Base-by-base conservation (phyloP, 805 yeast genomes). In the Saccharomycopsis fibuligera region DNA sequence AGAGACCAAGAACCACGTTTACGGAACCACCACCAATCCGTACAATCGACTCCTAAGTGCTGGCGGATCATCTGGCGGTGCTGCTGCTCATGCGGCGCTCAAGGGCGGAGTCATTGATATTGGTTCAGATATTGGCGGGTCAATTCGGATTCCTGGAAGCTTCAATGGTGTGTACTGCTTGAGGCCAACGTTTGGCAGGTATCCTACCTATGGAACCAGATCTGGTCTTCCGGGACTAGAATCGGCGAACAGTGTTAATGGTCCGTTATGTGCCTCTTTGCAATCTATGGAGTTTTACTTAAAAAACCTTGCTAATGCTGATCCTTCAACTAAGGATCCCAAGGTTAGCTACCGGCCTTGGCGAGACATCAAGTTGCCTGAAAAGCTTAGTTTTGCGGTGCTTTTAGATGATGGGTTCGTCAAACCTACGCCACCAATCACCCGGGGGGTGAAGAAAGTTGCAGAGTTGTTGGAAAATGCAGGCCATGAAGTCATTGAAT, bases 21-120 rank as follows among this genome's bases (percentile, higher is more conserved):
- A 68, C 38, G 86, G 86, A 5, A 68, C 78, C 54, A 70, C 84
- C 4, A 68, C 75, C 59, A 81, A 81, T 59, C 78, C 86, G 1
- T 64, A 68, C 63, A 81, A 81, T 56, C 68, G 79, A 38, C 62
- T 70, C 24, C 66, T 81, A 51, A 73, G 83, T 22, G 72, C 83
- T 1, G 87, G 88, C 54, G 88, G 88, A 16, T 78, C 84, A 1
- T 78, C 86, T 3, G 82, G 84, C 35, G 88, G 88, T 54, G 86
- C 80, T 60, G 85, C 86, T 54, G 79, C 85, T 0, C 62, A 76
- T 54, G 75, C 79, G 44, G 78, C 75, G 1, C 69, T 77, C 60
- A 76, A 72, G 48, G 86, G 78, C 4, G 75, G 84, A 17, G 74
- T 78, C 1, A 56, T 82, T 38, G 90, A 83, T 21, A 67, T 80